Evolutionary conservation across 2,329 filamentous ascomycete species (phyloP).

Genomic region (Aspergillus sp.): DNA sequence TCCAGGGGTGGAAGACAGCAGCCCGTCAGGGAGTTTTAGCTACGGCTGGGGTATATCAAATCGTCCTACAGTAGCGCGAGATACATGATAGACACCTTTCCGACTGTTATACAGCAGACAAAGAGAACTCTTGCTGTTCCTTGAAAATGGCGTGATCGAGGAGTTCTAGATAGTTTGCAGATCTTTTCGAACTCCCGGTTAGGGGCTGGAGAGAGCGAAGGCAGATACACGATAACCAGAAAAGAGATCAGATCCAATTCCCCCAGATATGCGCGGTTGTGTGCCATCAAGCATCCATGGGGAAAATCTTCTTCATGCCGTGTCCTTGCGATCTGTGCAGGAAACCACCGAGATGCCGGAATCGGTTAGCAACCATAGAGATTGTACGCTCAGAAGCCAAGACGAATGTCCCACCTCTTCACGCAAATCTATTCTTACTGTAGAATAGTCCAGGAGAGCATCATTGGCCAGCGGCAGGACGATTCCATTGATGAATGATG

Average conservation of each 20-base stretch:
- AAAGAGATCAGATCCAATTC: background rate
- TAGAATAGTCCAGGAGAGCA: background rate
- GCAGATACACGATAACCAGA: background rate
- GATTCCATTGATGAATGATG: constrained; percentile 2
- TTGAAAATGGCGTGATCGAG: background rate
- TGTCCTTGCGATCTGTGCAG: constrained; percentile 1
- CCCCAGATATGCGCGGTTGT: background rate
- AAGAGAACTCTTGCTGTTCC: background rate
- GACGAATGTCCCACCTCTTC: constrained; percentile 8
- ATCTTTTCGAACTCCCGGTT: background rate
- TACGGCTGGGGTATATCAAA: constrained; percentile 1
- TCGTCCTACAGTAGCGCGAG: background rate
- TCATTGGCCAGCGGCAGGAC: constrained; percentile 8
- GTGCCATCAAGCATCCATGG: background rate
- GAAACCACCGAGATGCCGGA: constrained; percentile 2
- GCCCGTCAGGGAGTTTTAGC: background rate
- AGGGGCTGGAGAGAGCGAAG: background rate
- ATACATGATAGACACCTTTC: background rate
- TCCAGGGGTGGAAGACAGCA: background rate
- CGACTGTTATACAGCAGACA: background rate
- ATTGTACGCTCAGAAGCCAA: constrained; percentile 5
- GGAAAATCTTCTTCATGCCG: constrained; percentile 6
- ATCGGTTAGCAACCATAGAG: constrained; percentile 5
- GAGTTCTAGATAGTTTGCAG: background rate
- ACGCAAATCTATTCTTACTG: constrained; percentile 10